These are phyloP conservation scores for Leavenworthia alabamica DNA, from an alignment of 345 rosid species.

Conservation along the genomic window DNA sequence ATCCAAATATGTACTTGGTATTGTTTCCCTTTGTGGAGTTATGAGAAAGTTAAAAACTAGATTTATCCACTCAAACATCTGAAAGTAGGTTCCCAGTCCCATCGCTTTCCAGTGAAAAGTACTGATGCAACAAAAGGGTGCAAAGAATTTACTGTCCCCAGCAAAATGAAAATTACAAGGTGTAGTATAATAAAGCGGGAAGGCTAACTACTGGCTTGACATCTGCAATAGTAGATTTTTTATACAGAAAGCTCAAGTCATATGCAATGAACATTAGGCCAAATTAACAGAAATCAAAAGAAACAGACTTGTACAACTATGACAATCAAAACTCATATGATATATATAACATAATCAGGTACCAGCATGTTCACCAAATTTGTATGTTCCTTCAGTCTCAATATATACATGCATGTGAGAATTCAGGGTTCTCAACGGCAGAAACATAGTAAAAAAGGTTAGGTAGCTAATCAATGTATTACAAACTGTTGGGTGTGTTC, in stretches of 20 bases:
- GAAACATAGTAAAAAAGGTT: not conserved
- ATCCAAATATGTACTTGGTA: constrained; percentile 47
- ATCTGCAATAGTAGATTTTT: constrained; percentile 7
- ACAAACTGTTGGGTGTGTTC: constrained; percentile 32
- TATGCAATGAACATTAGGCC: not conserved
- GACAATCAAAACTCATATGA: constrained; percentile 8
- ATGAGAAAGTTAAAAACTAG: constrained; percentile 13
- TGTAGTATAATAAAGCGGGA: not conserved
- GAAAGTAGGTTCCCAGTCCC: constrained; percentile 20
- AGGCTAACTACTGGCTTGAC: not conserved
- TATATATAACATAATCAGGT: constrained; percentile 5
- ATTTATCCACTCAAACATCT: not conserved
- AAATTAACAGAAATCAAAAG: not conserved
- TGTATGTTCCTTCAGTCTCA: constrained; percentile 84
- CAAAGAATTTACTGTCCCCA: constrained; percentile 47
- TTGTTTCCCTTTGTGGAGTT: constrained; percentile 59
- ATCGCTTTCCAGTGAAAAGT: constrained; percentile 53
- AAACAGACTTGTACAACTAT: constrained; percentile 10
- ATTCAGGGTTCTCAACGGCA: not conserved
- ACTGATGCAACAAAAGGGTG: constrained; percentile 9
- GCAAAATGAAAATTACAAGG: constrained; percentile 15
- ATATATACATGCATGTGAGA: not conserved
- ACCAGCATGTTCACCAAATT: constrained; percentile 95
- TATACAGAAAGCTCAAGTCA: constrained; percentile 1
- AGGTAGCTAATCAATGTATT: not conserved